A percentile compares a stretch with the other conserved stretches of the same genome.
phyloP scores from a whole-genome alignment of 2,329 filamentous ascomycete genomes.

The Pseudogymnoascus sp. region DNA sequence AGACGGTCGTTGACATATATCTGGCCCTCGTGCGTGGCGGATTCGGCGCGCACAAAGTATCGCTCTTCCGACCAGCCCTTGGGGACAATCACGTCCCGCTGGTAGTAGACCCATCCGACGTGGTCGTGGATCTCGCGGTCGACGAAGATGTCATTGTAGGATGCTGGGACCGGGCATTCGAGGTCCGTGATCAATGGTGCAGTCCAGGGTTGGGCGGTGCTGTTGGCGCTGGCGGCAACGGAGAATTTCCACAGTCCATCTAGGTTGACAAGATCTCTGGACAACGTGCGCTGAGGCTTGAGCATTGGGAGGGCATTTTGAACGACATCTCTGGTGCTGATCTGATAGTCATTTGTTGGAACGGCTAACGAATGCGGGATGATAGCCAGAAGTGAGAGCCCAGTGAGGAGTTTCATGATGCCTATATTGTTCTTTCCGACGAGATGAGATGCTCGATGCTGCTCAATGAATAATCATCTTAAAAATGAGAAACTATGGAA shows the following conservation, averaged over 20 bases:
- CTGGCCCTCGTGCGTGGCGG: conserved; percentile 24
- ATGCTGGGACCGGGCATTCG: conserved; percentile 20
- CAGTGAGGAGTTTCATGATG: neutral
- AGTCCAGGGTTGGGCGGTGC: neutral
- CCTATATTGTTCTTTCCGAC: neutral
- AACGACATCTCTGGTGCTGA: neutral
- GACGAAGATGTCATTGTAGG: conserved; percentile 24
- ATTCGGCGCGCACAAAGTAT: conserved; percentile 24
- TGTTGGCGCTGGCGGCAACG: neutral
- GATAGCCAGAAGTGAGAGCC: neutral
- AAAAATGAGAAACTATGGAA: neutral
- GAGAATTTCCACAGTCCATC: conserved; percentile 24
- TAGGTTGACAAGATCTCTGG: conserved; percentile 17
- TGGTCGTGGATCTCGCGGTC: conserved; percentile 23
- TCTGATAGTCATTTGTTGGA: neutral
- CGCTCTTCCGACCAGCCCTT: conserved; percentile 16
- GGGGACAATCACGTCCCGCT: conserved; percentile 23
- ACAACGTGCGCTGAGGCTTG: conserved; percentile 16
- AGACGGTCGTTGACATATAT: conserved; percentile 25
- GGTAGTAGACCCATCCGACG: conserved; percentile 29
- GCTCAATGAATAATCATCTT: neutral
- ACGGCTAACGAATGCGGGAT: neutral
- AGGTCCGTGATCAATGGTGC: neutral
- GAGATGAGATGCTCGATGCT: neutral
- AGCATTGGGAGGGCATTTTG: conserved; percentile 14